Conservation (phyloP, 441 rosid genomes). For the Theobroma grandiflorum region DNA sequence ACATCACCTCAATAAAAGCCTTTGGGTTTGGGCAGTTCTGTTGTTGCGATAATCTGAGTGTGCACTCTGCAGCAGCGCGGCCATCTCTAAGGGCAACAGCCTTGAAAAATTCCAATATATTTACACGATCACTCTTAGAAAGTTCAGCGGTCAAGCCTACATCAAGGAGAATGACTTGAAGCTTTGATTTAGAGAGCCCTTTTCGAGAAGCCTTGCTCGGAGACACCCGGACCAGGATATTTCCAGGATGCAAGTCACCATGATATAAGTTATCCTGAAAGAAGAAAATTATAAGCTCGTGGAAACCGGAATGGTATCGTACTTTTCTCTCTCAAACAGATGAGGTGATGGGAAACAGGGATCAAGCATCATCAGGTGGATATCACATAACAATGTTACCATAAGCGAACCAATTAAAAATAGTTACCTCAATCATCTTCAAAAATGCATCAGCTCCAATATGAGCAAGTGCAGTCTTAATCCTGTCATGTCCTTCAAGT, state of each 20-base stretch:
- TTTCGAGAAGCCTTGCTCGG: constrained; percentile 70
- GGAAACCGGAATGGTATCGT: background rate
- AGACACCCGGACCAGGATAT: constrained; percentile 88
- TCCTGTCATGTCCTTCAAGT: constrained; percentile 70
- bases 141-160: constrained; percentile 99
- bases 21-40: constrained; percentile 96
- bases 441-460: constrained; percentile 98
- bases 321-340: background rate
- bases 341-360: background rate
- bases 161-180: constrained; percentile 97
- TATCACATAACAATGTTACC: background rate
- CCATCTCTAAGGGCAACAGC: constrained; percentile 97
- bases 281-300: constrained; percentile 23
- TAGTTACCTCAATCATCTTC: constrained; percentile 94
- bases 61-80: constrained; percentile 85
- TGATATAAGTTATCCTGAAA: constrained; percentile 99
- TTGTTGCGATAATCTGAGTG: constrained; percentile 79
- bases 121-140: constrained; percentile 81
- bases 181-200: constrained; percentile 81
- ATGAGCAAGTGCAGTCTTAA: constrained; percentile 92
- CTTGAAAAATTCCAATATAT: constrained; percentile 89
- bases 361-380: constrained; percentile 13
- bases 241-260: constrained; percentile 99
- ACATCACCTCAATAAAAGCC: constrained; percentile 84
- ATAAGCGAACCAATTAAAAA: constrained; percentile 7